These are phyloP conservation scores for Picea abies DNA, from an alignment of 83 land plant species.

Conservation along the genomic window DNA sequence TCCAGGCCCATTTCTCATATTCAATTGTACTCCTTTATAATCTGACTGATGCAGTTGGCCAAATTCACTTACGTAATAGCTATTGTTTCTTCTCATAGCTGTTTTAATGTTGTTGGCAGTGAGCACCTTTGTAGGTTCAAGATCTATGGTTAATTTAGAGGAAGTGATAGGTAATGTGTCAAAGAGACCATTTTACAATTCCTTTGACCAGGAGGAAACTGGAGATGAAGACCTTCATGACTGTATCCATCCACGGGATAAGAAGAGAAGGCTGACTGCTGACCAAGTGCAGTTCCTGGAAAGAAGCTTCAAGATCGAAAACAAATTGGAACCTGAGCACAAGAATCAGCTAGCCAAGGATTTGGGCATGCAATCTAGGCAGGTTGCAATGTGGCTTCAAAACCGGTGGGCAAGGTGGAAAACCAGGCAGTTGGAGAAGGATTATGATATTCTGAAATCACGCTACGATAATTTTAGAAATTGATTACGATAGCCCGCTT, in stretches of 20 bases:
- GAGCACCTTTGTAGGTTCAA: conserved; percentile 33
- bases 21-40: not conserved
- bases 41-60: not conserved
- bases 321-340: conserved; percentile 66
- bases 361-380: conserved; percentile 67
- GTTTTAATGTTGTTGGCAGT: not conserved
- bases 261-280: no score
- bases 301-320: conserved; percentile 59
- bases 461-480: conserved; percentile 43
- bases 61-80: not conserved
- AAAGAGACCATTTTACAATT: conserved; percentile 21
- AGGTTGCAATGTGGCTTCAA: conserved; percentile 73
- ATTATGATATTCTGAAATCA: conserved; percentile 57
- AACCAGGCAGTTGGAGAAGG: conserved; percentile 61
- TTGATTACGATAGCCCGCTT: conserved; percentile 30
- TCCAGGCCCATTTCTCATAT: not conserved
- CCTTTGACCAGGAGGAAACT: conserved; percentile 22
- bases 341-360: conserved; percentile 57
- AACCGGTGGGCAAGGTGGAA: conserved; percentile 71
- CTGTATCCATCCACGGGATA: conserved; percentile 22
- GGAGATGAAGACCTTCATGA: conserved; percentile 46
- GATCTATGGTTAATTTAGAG: conserved; percentile 36
- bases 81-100: not conserved
- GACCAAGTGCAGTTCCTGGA: conserved; percentile 51
- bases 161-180: conserved; percentile 16